Evolutionary conservation across 106 monocot genomes (phyloP), one percentile per base, ranked within the genome.

Genomic region (Dioscorea dumetorum): DNA sequence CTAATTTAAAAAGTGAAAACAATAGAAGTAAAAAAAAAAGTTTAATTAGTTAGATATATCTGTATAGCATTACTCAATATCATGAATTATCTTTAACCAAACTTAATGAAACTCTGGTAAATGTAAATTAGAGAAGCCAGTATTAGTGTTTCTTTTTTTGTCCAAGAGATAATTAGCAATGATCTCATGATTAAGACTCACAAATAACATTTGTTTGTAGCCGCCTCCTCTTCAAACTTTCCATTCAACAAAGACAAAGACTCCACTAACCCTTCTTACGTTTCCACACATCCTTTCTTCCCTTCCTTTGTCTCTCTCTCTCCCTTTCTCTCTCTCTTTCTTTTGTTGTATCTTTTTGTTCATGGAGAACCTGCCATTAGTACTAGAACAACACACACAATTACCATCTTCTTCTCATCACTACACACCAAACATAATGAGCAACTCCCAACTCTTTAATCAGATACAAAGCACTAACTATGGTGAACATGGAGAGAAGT

Each of bases 311-410:
- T n/a, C n/a, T n/a, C n/a, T n/a, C n/a, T n/a, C n/a, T n/a, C n/a
- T n/a, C n/a, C n/a, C n/a, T n/a, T n/a, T 19, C 49, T 33, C 33
- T 15, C 23, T 62, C 48, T 67, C 49, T 48, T 24, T 14, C 54
- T 31, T 20, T 11, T 19, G 19, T n/a, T n/a, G 18, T 8, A 16
- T 62, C 54, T 24, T 33, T n/a, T 58, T 19, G 32, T 2, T 4
- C 57, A 78, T 74, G 74, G 67, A 80, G 54, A 72, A 68, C 50
- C 76, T 76, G 21, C 53, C 79, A 2, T 48, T 80, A 18, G 52
- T 84, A 33, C 77, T 80, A 41, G 41, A 41, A 41, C 41, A 41
- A 41, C 9, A 41, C 28, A 53, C 76, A 13, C 23, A 69, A 50
- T n/a, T n/a, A n/a, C 56, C 72, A 23, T 73, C 81, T 0, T 81